Conservation (phyloP, 148 eudicot species). For the Nyssa sinensis region DNA sequence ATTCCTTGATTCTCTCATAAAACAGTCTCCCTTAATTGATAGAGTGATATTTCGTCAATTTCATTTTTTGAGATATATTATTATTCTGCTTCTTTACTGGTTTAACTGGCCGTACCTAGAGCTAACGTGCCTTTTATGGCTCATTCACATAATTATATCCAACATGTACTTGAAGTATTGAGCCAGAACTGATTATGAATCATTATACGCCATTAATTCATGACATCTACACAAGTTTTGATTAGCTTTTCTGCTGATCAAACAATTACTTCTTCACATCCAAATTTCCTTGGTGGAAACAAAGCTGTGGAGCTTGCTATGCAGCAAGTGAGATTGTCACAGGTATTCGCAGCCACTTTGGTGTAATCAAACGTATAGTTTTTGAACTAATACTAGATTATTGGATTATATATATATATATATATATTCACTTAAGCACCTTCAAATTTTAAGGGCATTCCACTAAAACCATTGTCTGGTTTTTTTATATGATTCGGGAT, state of each 20-base stretch:
- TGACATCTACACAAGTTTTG: not conserved
- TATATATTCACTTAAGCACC: not conserved
- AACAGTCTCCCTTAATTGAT: too few species aligned
- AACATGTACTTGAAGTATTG: not conserved
- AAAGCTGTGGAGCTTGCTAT: slow-evolving; percentile 35
- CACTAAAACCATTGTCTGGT: not conserved
- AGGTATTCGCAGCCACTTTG: not conserved
- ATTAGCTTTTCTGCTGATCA: not conserved
- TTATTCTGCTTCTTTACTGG: too few species aligned
- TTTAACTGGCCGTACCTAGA: too few species aligned
- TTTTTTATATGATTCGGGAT: not conserved
- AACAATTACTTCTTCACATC: slow-evolving; percentile 25
- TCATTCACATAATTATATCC: not conserved
- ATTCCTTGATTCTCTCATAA: too few species aligned
- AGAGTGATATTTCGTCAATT: too few species aligned
- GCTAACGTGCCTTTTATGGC: too few species aligned
- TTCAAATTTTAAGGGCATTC: not conserved
- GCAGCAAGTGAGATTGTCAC: slow-evolving; percentile 20
- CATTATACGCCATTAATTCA: not conserved
- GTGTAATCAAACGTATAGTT: not conserved
- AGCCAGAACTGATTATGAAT: not conserved
- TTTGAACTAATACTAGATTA: too few species aligned
- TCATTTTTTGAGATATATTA: too few species aligned
- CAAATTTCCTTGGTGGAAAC: slow-evolving; percentile 41
- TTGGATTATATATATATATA: too few species aligned